Percentiles rank a stretch among this genome's conserved stretches.
Conservation (phyloP, 169 alveolate species). For the Eimeria sp. region DNA sequence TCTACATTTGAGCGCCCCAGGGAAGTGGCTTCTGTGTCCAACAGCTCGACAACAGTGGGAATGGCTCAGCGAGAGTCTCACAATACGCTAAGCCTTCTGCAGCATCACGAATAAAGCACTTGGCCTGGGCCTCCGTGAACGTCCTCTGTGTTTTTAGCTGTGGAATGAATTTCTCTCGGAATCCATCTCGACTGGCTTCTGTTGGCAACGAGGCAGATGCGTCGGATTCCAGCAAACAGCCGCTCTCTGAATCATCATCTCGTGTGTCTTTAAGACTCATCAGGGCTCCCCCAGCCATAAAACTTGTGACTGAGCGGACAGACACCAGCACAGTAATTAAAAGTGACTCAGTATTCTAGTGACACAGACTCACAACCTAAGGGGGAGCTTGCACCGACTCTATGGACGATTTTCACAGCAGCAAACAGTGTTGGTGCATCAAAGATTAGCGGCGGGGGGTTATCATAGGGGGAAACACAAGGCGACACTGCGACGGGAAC, state of each 20-base stretch:
- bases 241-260: slow-evolving; percentile 22
- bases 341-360: neutral
- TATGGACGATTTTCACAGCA: neutral
- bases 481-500: neutral
- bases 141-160: slow-evolving; percentile 30
- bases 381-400: neutral
- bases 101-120: slow-evolving; percentile 80
- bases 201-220: slow-evolving; percentile 8
- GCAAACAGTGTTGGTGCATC: neutral
- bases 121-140: slow-evolving; percentile 71
- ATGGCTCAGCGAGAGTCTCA: slow-evolving; percentile 22
- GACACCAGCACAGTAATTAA: neutral
- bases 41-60: neutral
- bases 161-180: slow-evolving; percentile 59
- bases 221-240: slow-evolving; percentile 4
- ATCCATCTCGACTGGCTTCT: neutral
- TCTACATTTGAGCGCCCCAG: neutral
- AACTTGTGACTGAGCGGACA: slow-evolving; percentile 45
- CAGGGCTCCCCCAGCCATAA: slow-evolving; percentile 36
- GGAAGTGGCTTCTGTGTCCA: neutral
- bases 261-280: slow-evolving; percentile 15
- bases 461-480: neutral
- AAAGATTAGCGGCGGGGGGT: neutral
- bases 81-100: slow-evolving; percentile 76
- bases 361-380: neutral